A percentile compares a stretch with the other conserved stretches of the same genome.
phyloP scores from a whole-genome alignment of 2,329 filamentous ascomycete genomes.

The Colletotrichum lentis region DNA sequence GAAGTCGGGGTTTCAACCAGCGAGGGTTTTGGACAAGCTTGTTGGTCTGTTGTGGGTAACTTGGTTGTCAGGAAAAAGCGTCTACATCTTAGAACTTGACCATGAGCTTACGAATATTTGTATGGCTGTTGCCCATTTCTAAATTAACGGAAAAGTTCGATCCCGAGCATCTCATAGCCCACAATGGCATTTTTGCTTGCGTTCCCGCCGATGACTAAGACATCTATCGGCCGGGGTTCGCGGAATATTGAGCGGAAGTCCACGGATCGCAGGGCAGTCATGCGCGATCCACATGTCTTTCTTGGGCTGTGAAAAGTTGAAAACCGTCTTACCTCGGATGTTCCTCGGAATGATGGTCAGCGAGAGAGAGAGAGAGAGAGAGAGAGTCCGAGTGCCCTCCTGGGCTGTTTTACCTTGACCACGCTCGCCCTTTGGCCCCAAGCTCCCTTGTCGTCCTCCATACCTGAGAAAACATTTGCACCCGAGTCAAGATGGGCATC shows the following conservation, averaged over 20 bases:
- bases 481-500: slow-evolving; percentile 4
- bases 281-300: slow-evolving; percentile 21
- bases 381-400: background rate
- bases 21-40: too few species aligned
- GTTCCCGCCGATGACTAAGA: background rate
- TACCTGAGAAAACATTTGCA: background rate
- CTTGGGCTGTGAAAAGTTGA: background rate
- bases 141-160: background rate
- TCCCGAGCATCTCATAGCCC: background rate
- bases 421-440: background rate
- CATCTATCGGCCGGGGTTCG: background rate
- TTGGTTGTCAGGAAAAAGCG: too few species aligned
- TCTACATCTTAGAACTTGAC: too few species aligned
- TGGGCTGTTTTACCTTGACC: background rate
- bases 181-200: background rate
- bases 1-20: too few species aligned
- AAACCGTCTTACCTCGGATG: slow-evolving; percentile 24
- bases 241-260: slow-evolving; percentile 6
- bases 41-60: too few species aligned
- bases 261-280: background rate
- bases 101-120: background rate
- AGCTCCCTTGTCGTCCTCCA: background rate
- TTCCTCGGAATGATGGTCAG: background rate
- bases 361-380: background rate
- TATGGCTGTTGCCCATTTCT: background rate